These are phyloP conservation scores for Catenaria anguillulae DNA, from an alignment of 371 early-diverging fungal species.

Conservation along the genomic window DNA sequence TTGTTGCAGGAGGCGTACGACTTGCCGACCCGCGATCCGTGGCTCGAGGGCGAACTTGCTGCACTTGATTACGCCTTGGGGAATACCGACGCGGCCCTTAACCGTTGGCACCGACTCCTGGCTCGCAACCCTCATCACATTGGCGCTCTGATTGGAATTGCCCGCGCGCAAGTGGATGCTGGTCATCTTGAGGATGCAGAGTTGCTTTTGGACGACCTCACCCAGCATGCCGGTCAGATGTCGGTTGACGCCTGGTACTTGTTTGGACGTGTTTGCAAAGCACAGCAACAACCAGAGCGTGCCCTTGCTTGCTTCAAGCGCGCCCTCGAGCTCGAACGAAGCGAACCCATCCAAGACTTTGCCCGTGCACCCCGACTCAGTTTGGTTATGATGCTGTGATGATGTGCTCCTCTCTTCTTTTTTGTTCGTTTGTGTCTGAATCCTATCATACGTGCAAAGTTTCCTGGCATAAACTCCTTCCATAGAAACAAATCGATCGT, in stretches of 20 bases:
- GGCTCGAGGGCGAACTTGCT: neutral
- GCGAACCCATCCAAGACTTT: neutral
- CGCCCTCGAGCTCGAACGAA: slow-evolving; percentile 1
- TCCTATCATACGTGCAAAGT: too few relatives aligned
- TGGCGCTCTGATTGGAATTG: neutral
- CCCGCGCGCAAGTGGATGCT: neutral
- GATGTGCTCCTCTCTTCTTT: neutral
- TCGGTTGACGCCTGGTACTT: neutral
- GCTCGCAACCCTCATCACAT: neutral
- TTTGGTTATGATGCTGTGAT: neutral
- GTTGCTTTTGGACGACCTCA: neutral
- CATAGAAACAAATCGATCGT: too few relatives aligned
- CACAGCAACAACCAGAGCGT: neutral
- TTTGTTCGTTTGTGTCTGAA: too few relatives aligned
- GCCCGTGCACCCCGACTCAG: neutral
- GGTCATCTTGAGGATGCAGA: neutral
- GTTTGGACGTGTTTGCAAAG: neutral
- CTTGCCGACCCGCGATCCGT: neutral
- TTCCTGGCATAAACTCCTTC: too few relatives aligned
- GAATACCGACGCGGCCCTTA: neutral
- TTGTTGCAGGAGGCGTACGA: neutral
- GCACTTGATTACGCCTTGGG: neutral
- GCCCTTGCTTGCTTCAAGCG: neutral
- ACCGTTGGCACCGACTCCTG: neutral
- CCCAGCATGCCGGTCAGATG: neutral